Conservation (phyloP, 176 grass and related monocot genomes). For the Neostapfia colusana region DNA sequence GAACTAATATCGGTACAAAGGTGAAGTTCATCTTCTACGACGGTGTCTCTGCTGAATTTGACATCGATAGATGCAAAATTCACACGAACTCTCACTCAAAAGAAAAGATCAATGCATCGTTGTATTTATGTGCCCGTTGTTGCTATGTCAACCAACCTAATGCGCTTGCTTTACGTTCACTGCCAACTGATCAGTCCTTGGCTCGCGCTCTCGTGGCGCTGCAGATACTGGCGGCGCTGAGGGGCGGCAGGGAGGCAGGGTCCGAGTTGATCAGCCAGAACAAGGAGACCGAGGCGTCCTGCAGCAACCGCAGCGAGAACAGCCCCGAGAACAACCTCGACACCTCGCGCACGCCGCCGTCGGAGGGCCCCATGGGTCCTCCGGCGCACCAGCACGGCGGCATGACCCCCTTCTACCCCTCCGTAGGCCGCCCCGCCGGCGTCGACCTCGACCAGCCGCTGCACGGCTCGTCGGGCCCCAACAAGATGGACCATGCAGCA, state of each 20-base stretch:
- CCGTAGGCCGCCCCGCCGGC: conserved; percentile 20
- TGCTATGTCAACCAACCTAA: not conserved
- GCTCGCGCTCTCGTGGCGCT: not conserved
- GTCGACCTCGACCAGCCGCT: conserved; percentile 62
- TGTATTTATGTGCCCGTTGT: not conserved
- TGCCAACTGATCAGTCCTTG: not conserved
- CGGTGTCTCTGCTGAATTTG: not conserved
- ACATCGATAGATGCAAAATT: not conserved
- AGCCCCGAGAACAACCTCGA: conserved; percentile 93
- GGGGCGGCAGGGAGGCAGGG: conserved; percentile 68
- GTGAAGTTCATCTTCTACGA: not conserved
- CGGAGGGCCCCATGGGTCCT: conserved; percentile 47
- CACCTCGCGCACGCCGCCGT: conserved; percentile 66
- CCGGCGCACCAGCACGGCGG: conserved; percentile 41
- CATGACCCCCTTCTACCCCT: conserved; percentile 53
- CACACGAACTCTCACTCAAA: not conserved
- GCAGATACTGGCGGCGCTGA: conserved; percentile 71
- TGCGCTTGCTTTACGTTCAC: not conserved
- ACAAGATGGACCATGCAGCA: conserved; percentile 76
- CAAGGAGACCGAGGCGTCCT: conserved; percentile 93
- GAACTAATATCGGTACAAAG: not conserved
- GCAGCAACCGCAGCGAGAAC: conserved; percentile 93
- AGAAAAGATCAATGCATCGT: not conserved
- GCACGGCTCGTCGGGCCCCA: conserved; percentile 41
- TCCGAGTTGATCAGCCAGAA: conserved; percentile 91